Evolutionary conservation across 1,139 yeast genomes (phyloP).

Genomic region (Wickerhamomyces sp.): DNA sequence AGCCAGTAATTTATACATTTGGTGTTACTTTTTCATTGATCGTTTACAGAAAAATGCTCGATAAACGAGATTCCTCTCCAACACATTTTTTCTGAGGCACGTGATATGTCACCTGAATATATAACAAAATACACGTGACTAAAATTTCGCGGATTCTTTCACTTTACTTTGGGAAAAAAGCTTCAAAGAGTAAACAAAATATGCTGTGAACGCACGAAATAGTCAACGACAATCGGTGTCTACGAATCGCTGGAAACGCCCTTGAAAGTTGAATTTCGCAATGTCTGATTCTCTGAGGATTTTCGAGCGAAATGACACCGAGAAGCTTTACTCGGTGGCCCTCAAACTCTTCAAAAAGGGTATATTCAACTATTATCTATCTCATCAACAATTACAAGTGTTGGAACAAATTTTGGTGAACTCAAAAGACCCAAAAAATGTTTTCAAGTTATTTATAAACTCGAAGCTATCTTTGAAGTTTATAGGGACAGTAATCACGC

Average conservation of each 20-base stretch:
- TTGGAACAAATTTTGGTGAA: conserved; percentile 40
- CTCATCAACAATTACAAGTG: conserved; percentile 57
- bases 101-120: neutral
- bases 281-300: conserved; percentile 9
- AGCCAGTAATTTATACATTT: too few species aligned
- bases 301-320: conserved; percentile 19
- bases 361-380: conserved; percentile 55
- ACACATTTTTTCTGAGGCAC: neutral
- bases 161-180: neutral
- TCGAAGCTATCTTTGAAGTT: conserved; percentile 16
- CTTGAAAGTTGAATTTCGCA: neutral
- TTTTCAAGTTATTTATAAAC: conserved; percentile 15
- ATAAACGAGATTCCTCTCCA: neutral
- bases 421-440: conserved; percentile 10
- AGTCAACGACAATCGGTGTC: neutral
- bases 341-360: conserved; percentile 42
- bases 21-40: neutral
- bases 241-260: too few species aligned
- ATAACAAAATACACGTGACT: neutral
- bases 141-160: neutral
- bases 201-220: neutral
- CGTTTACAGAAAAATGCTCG: too few species aligned
- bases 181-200: neutral
- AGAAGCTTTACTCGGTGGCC: conserved; percentile 26
- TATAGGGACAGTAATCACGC: conserved; percentile 6